A percentile compares a stretch with the other conserved stretches of the same genome.
Conservation (phyloP, 148 eudicot genomes). For the Selenicereus undatus region DNA sequence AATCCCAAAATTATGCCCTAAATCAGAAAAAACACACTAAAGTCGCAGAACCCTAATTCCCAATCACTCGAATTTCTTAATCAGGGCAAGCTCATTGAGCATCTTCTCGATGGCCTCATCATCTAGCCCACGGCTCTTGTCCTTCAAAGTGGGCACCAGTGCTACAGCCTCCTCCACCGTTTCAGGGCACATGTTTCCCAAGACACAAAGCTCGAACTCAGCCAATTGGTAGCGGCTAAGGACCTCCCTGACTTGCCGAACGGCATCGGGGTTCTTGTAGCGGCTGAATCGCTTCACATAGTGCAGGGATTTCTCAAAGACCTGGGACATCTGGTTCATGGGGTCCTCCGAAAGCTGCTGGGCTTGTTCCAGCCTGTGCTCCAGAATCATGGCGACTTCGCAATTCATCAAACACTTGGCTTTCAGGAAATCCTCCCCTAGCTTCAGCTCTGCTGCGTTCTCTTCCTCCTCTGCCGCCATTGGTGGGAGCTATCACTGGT, state of each 20-base stretch:
- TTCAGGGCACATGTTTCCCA: conserved; percentile 94
- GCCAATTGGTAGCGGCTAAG: conserved; percentile 81
- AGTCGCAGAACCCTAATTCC: not conserved
- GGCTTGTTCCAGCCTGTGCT: conserved; percentile 75
- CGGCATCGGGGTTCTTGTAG: conserved; percentile 87
- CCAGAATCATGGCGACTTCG: conserved; percentile 83
- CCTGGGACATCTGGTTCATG: conserved; percentile 75
- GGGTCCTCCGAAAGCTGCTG: conserved; percentile 85
- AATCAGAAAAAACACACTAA: conserved; percentile 6
- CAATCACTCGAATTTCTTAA: conserved; percentile 79
- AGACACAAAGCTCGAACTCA: conserved; percentile 90
- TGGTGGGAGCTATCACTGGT: not conserved
- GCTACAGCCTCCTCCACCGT: conserved; percentile 94
- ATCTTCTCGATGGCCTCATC: conserved; percentile 91
- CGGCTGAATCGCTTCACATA: conserved; percentile 93
- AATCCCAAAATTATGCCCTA: not conserved
- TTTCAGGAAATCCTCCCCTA: conserved; percentile 84
- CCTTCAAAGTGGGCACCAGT: conserved; percentile 88
- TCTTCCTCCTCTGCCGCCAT: conserved; percentile 82
- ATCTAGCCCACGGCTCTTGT: conserved; percentile 67
- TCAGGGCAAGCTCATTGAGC: conserved; percentile 77
- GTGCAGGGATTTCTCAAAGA: conserved; percentile 88
- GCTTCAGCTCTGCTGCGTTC: conserved; percentile 72
- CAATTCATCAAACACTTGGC: conserved; percentile 97
- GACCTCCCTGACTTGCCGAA: conserved; percentile 84